These are phyloP conservation scores for Omphalotus olearius DNA, from an alignment of 1,284 basidiomycete genomes.

Conservation along the genomic window DNA sequence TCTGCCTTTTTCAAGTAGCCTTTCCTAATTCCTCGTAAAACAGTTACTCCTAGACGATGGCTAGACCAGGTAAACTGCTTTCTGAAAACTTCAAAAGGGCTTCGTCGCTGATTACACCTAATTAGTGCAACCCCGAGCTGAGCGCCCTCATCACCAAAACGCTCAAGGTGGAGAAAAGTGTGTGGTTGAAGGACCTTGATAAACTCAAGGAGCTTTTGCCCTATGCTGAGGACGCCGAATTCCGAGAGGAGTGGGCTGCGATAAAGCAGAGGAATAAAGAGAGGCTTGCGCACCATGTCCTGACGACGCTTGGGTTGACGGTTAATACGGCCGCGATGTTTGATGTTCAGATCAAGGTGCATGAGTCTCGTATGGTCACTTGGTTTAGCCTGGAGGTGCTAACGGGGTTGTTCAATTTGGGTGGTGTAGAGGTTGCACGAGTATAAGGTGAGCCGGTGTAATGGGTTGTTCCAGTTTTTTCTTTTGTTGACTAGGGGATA, in stretches of 20 bases:
- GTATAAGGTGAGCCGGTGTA: conserved; percentile 62
- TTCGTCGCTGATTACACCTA: conserved; percentile 10
- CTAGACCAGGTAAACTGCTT: conserved; percentile 59
- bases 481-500: conserved; percentile 1
- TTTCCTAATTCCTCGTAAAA: background rate
- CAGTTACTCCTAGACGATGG: conserved; percentile 85
- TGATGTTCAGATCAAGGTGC: conserved; percentile 88
- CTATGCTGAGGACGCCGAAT: conserved; percentile 65
- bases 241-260: conserved; percentile 76
- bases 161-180: conserved; percentile 66
- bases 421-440: conserved; percentile 66
- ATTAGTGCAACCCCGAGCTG: conserved; percentile 82
- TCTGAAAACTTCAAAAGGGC: background rate
- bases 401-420: conserved; percentile 7
- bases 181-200: conserved; percentile 78
- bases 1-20: background rate
- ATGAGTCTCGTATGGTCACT: conserved; percentile 13
- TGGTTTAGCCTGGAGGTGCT: background rate
- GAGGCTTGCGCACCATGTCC: conserved; percentile 74
- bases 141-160: conserved; percentile 80
- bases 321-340: conserved; percentile 84
- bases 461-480: background rate
- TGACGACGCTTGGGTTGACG: conserved; percentile 67
- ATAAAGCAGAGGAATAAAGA: conserved; percentile 89
- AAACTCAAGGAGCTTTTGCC: conserved; percentile 67